A percentile compares a stretch with the other conserved stretches of the same genome.
phyloP scores from a whole-genome alignment of 2,329 filamentous ascomycete species.

The Seiridium cupressi region DNA sequence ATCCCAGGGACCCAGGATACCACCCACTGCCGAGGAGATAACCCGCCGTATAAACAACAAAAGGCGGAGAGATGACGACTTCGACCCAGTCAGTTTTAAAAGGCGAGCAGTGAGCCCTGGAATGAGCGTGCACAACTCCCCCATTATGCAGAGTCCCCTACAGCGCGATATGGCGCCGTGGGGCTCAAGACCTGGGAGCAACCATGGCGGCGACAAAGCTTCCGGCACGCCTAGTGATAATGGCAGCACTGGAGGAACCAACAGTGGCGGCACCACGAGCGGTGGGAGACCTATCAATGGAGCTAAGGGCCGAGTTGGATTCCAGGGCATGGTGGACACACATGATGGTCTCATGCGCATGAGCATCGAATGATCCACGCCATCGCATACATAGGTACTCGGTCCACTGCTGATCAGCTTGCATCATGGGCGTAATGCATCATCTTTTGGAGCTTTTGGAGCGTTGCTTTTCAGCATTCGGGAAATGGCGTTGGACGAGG shows the following conservation, averaged over 20 bases:
- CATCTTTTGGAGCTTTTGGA: not conserved
- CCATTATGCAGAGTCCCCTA: conserved; percentile 80
- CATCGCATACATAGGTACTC: too few relatives aligned
- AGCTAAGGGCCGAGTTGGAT: conserved; percentile 65
- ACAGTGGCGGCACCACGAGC: conserved; percentile 10
- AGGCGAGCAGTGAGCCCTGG: conserved; percentile 87
- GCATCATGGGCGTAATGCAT: too few relatives aligned
- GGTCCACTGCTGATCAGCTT: too few relatives aligned
- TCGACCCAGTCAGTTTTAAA: conserved; percentile 86
- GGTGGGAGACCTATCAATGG: conserved; percentile 45
- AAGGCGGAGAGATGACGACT: conserved; percentile 85
- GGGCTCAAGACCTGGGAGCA: conserved; percentile 69
- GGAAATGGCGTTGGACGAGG: not conserved
- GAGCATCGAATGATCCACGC: conserved; percentile 73
- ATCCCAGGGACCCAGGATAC: conserved; percentile 33
- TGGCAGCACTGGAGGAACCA: conserved; percentile 35
- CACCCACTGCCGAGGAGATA: conserved; percentile 69
- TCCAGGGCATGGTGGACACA: conserved; percentile 95
- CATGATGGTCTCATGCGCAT: conserved; percentile 94
- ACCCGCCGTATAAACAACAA: conserved; percentile 77
- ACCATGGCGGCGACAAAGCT: conserved; percentile 48
- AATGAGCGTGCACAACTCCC: conserved; percentile 87
- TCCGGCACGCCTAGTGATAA: conserved; percentile 49
- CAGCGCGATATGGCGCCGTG: conserved; percentile 69
- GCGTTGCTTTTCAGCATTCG: not conserved